Base-by-base conservation (phyloP, 2,329 filamentous ascomycete species). In the Fusarium cicatricum region DNA sequence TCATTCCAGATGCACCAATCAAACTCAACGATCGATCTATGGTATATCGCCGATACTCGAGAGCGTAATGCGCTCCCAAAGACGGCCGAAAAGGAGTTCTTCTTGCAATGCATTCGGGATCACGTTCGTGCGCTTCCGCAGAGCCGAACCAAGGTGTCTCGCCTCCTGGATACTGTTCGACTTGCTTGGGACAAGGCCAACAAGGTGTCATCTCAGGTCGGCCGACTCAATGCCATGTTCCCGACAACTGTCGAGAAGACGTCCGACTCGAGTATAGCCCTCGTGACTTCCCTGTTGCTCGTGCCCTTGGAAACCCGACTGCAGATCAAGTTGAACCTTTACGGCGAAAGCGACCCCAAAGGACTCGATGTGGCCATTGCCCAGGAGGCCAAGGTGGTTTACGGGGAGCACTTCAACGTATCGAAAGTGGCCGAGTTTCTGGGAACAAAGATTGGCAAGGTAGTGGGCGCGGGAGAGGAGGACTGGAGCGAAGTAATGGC, bases 391-490 rank as follows among this genome's bases (percentile, higher is more conserved):
- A 80, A 78, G 46, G 85, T 93, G 1, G 78, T 92, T 2, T 95
- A 95, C 70, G 91, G 91, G 0, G 90, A 94, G 74, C 81, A 84
- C 55, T 92, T 93, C 72, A 90, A 91, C 61, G 85, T 87, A 61
- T 83, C 80, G 43, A 92, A 91, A 74, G 88, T 95, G 78, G 79
- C 77, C n/a, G 89, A 91, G 50, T 92, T 90, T 63, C 70, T 95
- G 59, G 72, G 77, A 11, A 81, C 82, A 31, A 71, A 70, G 80
- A 82, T 71, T 76, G 88, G 68, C 74, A 79, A 40, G 64, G 67
- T n/a, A 73, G 57, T 72, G 52, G 59, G 71, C 60, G 55, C 71
- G 52, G 63, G 72, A 65, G 63, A 71, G 38, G 75, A 77, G 55
- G 69, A 70, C 12, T 89, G 86, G 86, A 80, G 80, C 50, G 78